A percentile compares a stretch with the other conserved stretches of the same genome.
phyloP scores from a whole-genome alignment of 306 rosid species.

The Lathyrus oleraceus region DNA sequence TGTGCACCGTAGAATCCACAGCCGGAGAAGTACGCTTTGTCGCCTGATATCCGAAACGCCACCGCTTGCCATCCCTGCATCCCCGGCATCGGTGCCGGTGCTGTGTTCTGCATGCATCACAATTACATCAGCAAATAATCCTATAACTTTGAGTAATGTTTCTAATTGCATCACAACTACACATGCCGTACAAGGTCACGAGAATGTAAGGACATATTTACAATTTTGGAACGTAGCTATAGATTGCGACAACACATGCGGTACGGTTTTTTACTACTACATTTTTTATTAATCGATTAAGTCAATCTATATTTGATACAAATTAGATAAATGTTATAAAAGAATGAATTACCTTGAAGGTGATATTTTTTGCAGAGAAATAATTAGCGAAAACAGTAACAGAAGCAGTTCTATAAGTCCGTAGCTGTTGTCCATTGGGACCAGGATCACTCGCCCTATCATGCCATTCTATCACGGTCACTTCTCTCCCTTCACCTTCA shows the following conservation, averaged over 20 bases:
- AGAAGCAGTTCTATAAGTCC: constrained; percentile 90
- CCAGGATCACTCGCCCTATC: constrained; percentile 87
- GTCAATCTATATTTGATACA: too few species aligned
- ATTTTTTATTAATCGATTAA: too few species aligned
- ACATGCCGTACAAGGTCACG: constrained; percentile 6
- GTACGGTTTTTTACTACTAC: neutral
- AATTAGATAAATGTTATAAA: too few species aligned
- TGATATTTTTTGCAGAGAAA: constrained; percentile 84
- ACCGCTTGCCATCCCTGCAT: constrained; percentile 94
- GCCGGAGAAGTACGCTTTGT: constrained; percentile 84
- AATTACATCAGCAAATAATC: too few species aligned
- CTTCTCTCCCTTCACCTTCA: constrained; percentile 72
- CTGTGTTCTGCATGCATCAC: constrained; percentile 61
- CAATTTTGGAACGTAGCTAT: neutral
- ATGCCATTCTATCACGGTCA: constrained; percentile 91
- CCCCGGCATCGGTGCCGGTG: constrained; percentile 95
- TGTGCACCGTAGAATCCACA: constrained; percentile 91
- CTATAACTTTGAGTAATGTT: too few species aligned
- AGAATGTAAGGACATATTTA: neutral
- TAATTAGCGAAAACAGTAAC: constrained; percentile 71
- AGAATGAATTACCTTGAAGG: constrained; percentile 63
- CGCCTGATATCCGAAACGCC: constrained; percentile 80
- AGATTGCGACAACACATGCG: neutral
- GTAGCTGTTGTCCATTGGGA: constrained; percentile 78
- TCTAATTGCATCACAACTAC: neutral